These are phyloP conservation scores for Botrytis elliptica DNA, from an alignment of 2,329 filamentous ascomycete species.

Conservation along the genomic window DNA sequence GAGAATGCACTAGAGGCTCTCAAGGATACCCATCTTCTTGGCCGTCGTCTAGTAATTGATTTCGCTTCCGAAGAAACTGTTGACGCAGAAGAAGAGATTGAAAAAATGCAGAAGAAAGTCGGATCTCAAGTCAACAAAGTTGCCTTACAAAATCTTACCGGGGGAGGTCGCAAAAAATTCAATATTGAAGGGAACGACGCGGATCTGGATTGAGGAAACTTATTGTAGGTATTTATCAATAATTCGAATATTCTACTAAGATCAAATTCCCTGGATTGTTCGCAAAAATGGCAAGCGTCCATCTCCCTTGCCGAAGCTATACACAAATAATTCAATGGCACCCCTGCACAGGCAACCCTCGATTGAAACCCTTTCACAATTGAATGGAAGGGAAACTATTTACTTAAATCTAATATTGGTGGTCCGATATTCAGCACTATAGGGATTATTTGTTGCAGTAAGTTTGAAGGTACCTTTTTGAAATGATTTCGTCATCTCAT, in stretches of 20 bases:
- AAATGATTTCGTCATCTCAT: not conserved
- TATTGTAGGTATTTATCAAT: constrained; percentile 28
- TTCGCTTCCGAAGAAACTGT: constrained; percentile 86
- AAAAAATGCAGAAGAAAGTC: constrained; percentile 95
- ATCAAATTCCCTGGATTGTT: constrained; percentile 19
- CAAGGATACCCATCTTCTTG: constrained; percentile 88
- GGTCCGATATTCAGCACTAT: not conserved
- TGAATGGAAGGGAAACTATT: constrained; percentile 17
- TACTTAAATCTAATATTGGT: constrained; percentile 2
- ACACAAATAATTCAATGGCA: constrained; percentile 8
- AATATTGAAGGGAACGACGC: constrained; percentile 72
- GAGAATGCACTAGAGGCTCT: constrained; percentile 87
- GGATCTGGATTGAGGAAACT: constrained; percentile 44
- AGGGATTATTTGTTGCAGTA: constrained; percentile 6
- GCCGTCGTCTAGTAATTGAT: constrained; percentile 83
- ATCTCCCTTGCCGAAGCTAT: constrained; percentile 22
- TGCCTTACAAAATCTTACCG: constrained; percentile 82
- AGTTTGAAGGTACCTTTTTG: not conserved
- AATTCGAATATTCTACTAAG: constrained; percentile 23
- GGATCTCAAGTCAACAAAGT: constrained; percentile 88
- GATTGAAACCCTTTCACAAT: constrained; percentile 11
- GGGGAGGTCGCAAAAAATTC: constrained; percentile 81
- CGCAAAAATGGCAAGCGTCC: constrained; percentile 21
- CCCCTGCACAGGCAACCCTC: constrained; percentile 16
- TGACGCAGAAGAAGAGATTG: constrained; percentile 93